Conservation (phyloP, 208 protist species). For the Sergeia podlipaevii region DNA sequence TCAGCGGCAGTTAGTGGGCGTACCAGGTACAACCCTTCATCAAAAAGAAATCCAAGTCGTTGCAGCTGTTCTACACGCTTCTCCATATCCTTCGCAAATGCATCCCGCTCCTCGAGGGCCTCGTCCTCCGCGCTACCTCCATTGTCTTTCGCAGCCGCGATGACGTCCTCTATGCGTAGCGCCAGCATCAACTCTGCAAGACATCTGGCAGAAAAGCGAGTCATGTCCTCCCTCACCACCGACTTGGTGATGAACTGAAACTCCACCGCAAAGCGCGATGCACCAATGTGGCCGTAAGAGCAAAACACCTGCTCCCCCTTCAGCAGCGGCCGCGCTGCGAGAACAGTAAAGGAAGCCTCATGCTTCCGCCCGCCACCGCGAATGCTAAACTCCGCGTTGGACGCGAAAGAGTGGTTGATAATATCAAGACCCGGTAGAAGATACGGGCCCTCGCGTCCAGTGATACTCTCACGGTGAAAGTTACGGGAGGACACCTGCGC, state of each 20-base stretch:
- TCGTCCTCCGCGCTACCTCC: not conserved
- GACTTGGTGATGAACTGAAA: conserved; percentile 78
- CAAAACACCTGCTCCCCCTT: conserved; percentile 73
- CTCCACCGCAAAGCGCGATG: conserved; percentile 67
- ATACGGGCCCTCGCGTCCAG: conserved; percentile 75
- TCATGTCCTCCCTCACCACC: conserved; percentile 47
- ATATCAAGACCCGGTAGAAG: conserved; percentile 78
- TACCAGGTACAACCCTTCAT: conserved; percentile 78
- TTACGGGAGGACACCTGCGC: conserved; percentile 81
- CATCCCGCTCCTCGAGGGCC: not conserved
- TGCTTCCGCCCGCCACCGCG: conserved; percentile 78
- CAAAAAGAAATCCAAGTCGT: conserved; percentile 69
- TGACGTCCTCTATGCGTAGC: not conserved
- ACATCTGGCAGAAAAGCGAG: conserved; percentile 38
- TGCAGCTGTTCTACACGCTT: conserved; percentile 66
- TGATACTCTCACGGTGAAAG: conserved; percentile 81
- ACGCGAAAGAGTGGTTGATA: conserved; percentile 67
- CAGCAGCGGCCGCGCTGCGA: conserved; percentile 48
- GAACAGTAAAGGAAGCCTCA: conserved; percentile 57
- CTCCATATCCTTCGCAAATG: conserved; percentile 14
- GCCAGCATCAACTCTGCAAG: not conserved
- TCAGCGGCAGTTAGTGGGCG: conserved; percentile 8
- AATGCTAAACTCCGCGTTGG: conserved; percentile 68
- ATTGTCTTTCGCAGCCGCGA: not conserved
- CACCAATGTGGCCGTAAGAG: conserved; percentile 78